Percentiles rank a stretch among this genome's conserved stretches.
phyloP scores from a whole-genome alignment of 2,329 filamentous ascomycete species.

The Huntiella decipiens region DNA sequence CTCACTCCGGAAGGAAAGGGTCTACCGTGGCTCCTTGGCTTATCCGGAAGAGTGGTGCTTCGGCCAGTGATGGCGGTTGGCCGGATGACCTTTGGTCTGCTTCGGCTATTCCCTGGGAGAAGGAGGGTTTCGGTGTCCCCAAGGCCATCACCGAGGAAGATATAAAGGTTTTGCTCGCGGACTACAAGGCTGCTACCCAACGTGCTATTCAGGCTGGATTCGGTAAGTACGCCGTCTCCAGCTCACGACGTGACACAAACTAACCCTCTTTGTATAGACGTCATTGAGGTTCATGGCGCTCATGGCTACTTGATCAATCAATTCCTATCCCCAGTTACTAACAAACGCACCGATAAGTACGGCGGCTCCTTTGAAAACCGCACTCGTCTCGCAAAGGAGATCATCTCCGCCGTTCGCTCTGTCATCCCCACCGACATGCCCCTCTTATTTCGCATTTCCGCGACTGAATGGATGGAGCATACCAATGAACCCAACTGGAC shows the following conservation, averaged over 20 bases:
- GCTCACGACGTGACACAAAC: constrained; percentile 7
- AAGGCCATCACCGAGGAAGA: constrained; percentile 49
- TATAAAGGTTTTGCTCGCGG: constrained; percentile 44
- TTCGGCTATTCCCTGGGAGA: constrained; percentile 36
- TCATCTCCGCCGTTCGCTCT: constrained; percentile 29
- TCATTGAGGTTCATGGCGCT: constrained; percentile 34
- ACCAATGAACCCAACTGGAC: constrained; percentile 39
- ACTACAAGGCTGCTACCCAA: constrained; percentile 38
- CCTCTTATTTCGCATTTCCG: constrained; percentile 39
- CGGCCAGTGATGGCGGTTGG: constrained; percentile 34
- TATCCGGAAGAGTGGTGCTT: constrained; percentile 33
- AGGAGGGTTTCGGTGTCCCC: constrained; percentile 37
- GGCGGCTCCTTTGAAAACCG: constrained; percentile 49
- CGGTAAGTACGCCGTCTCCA: constrained; percentile 7
- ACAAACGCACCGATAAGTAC: constrained; percentile 44
- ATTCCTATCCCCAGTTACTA: constrained; percentile 42
- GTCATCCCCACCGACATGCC: constrained; percentile 35
- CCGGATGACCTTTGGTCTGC: constrained; percentile 34
- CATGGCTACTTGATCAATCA: constrained; percentile 49
- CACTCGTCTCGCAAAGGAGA: constrained; percentile 38
- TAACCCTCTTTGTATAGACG: background rate
- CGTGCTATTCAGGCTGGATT: constrained; percentile 50
- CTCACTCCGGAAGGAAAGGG: constrained; percentile 58
- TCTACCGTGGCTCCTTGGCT: constrained; percentile 42
- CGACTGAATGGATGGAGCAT: constrained; percentile 42